These are phyloP conservation scores for Citeromyces hawaiiensis DNA, from an alignment of 1,139 yeast genomes.

Conservation along the genomic window DNA sequence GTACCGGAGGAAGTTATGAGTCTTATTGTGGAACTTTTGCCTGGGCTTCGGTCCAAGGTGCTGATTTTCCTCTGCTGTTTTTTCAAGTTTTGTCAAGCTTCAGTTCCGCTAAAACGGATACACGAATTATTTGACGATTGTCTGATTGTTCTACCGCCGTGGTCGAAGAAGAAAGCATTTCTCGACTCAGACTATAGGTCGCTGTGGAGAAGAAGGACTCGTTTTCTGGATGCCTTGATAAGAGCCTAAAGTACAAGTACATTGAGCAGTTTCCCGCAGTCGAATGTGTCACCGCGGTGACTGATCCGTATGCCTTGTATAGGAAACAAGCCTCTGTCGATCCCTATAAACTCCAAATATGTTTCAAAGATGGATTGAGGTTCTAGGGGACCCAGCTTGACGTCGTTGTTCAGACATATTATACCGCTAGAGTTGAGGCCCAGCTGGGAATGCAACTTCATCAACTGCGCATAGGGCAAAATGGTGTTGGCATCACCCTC, in stretches of 20 bases:
- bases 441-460: slow-evolving; percentile 9
- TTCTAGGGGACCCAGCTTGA: slow-evolving; percentile 49
- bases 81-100: slow-evolving; percentile 16
- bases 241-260: slow-evolving; percentile 32
- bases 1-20: slow-evolving; percentile 2
- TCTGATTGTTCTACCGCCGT: slow-evolving; percentile 16
- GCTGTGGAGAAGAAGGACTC: slow-evolving; percentile 10
- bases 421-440: slow-evolving; percentile 32
- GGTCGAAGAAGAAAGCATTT: slow-evolving; percentile 8
- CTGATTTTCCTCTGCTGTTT: slow-evolving; percentile 23
- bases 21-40: slow-evolving; percentile 20
- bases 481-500: slow-evolving; percentile 13
- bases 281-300: slow-evolving; percentile 53
- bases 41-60: slow-evolving; percentile 24
- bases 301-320: slow-evolving; percentile 53
- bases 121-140: slow-evolving; percentile 15
- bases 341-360: slow-evolving; percentile 44
- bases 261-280: slow-evolving; percentile 59
- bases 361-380: slow-evolving; percentile 55
- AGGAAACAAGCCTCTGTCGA: slow-evolving; percentile 51
- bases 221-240: slow-evolving; percentile 12
- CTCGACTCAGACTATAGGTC: slow-evolving; percentile 5
- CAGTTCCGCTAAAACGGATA: slow-evolving; percentile 8
- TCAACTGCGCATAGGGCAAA: slow-evolving; percentile 12
- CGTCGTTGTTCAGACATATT: slow-evolving; percentile 50